Base-by-base conservation (phyloP, 169 alveolate genomes). In the Plasmodium falciparum region DNA sequence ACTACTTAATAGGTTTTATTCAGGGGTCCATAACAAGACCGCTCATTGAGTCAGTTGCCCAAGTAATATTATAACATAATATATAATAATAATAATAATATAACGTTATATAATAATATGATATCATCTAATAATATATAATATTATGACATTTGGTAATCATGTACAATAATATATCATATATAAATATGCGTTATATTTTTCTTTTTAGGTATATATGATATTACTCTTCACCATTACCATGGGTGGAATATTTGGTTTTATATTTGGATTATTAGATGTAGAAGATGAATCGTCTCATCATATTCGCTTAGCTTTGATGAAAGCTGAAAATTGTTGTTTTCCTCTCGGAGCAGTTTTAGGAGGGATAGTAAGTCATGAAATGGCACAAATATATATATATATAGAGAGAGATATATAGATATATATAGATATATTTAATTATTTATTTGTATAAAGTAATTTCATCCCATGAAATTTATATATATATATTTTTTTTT, bases 211-310 rank as follows among this genome's bases (percentile, higher is more conserved):
- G 97, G 96, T 97, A 17, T 94, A 92, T 74, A 76, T 97, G 74
- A 97, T 98, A 52, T 80, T 98, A 15, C 76, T 93, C 47, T 86
- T 97, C 56, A 96, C 99, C 24, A 88, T 97, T 59, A 58, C 95
- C 47, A 97, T 98, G 98, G 99, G 99, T 9, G 97, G 96, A 20
- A 74, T 97, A 17, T 97, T 98, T 70, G 99, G 99, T 24, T 96
- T 96, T 73, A 95, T 98, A 26, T 98, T 97, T 86, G 99, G 99
- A 43, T 74, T 98, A 56, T 93, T 97, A 93, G 98, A 97, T 86
- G 98, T 97, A 24, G 99, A 97, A 88, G 98, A 96, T 78, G 96
- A 94, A 52, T 96, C 95, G 69, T 93, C 93, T 73, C 97, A 96
- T 92, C 98, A 98, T 85, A 93, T 96, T 75, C 95, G 96, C 52